phyloP scores from a whole-genome alignment of 352 stramenopile genomes.

The Globisporangium cederbergense region DNA sequence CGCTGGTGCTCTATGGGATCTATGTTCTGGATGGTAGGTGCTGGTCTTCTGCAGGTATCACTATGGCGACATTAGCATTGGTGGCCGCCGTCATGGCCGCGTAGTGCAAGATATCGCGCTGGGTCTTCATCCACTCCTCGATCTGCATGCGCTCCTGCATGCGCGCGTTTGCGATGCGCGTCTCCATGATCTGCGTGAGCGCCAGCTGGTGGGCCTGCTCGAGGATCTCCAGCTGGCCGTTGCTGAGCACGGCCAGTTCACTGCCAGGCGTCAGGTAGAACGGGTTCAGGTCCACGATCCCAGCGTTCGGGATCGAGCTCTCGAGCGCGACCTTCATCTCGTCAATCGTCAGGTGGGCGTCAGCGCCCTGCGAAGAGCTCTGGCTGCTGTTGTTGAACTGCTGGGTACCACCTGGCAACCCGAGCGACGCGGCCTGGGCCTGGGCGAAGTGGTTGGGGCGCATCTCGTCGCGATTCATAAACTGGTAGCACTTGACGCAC shows the following conservation, averaged over 20 bases:
- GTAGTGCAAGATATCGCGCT: conserved; percentile 56
- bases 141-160: conserved; percentile 58
- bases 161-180: conserved; percentile 55
- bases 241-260: conserved; percentile 54
- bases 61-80: neutral
- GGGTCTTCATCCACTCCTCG: conserved; percentile 73
- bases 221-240: conserved; percentile 72
- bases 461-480: conserved; percentile 42
- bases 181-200: conserved; percentile 57
- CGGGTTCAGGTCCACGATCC: conserved; percentile 39
- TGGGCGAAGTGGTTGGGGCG: conserved; percentile 60
- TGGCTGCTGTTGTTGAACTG: conserved; percentile 1
- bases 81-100: conserved; percentile 16
- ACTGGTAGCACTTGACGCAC: conserved; percentile 54
- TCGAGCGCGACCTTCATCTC: conserved; percentile 50
- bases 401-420: conserved; percentile 26
- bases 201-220: conserved; percentile 56
- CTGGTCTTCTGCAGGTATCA: neutral
- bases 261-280: conserved; percentile 47
- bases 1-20: neutral
- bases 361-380: conserved; percentile 4
- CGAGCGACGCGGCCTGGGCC: conserved; percentile 50
- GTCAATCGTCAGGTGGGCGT: conserved; percentile 27
- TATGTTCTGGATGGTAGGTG: neutral
- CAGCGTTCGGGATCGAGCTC: conserved; percentile 27